Evolutionary conservation across 441 rosid species (phyloP), one percentile per base, ranked within the genome.

Genomic region (Manihot esculenta): DNA sequence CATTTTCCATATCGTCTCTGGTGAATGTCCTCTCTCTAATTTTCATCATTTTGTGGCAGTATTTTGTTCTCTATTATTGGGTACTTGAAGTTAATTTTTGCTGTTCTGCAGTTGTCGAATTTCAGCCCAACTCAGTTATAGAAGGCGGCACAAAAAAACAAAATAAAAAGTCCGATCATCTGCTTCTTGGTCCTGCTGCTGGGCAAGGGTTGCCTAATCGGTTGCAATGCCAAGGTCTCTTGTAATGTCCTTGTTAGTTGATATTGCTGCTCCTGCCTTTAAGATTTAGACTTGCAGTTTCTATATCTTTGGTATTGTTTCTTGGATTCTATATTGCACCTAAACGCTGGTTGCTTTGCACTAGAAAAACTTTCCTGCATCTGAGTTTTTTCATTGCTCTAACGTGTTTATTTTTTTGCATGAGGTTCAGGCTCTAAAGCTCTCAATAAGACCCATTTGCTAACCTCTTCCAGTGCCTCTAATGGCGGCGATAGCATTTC

Each of bases 181-280:
- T 93, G 61, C 84, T 95, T 66, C 81, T 93, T 57, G 98, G 86
- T 7, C 86, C 86, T 42, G 83, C 83, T 20, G 88, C 98, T 64
- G 99, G 97, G 50, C 82, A 83, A 80, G 97, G 98, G 79, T 84
- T 88, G 69, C 84, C 84, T 6, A 80, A 93, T 73, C 95, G 97
- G 41, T 81, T 93, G 76, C 97, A 93, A 57, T 93, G 98, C 77
- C 83, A 70, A 85, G 97, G 97, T 95, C 76, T 66, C 14, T 49
- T 62, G 1, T 65, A 17, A 10, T 21, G 33, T n/a, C n/a, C n/a
- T 21, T 20, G 18, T 60, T 38, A 11, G 13, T 42, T 41, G 41
- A 2, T 44, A 50, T 0, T 53, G 51, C 50, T 23, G 55, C 55
- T 26, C 1, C 20, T 30, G 4, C 35, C 9, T 8, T 15, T 26